Conservation (phyloP, 208 protist species). For the Trypanosomatidae sp. region DNA sequence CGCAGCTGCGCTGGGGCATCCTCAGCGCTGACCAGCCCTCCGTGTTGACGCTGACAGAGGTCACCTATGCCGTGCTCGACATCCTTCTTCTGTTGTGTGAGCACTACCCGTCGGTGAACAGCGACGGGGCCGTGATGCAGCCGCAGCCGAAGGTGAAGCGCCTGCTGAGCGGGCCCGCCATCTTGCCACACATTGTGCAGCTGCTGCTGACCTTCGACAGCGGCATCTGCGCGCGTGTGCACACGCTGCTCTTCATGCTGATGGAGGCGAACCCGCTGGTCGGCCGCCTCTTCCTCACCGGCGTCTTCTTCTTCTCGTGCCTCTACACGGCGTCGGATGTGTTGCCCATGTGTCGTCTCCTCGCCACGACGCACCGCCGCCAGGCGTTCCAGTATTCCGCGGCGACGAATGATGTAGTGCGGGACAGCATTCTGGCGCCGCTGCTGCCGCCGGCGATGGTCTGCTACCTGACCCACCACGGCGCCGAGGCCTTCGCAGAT, state of each 20-base stretch:
- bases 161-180: constrained; percentile 64
- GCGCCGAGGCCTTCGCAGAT: constrained; percentile 89
- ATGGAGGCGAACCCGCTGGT: constrained; percentile 90
- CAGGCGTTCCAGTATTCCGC: constrained; percentile 80
- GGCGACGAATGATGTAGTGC: constrained; percentile 55
- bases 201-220: constrained; percentile 94
- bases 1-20: constrained; percentile 94
- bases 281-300: constrained; percentile 89
- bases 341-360: constrained; percentile 81
- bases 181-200: constrained; percentile 95
- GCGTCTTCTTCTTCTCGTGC: constrained; percentile 94
- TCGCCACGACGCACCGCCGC: constrained; percentile 83
- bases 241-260: constrained; percentile 79
- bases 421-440: constrained; percentile 78
- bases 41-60: constrained; percentile 86
- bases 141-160: constrained; percentile 92
- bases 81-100: constrained; percentile 88
- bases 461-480: constrained; percentile 93
- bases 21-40: constrained; percentile 48
- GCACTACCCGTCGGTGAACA: constrained; percentile 87
- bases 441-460: constrained; percentile 94
- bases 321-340: constrained; percentile 95
- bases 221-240: constrained; percentile 73
- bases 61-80: constrained; percentile 87
- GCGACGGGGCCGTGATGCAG: constrained; percentile 87